These are phyloP conservation scores for Leccinum broughii DNA, from an alignment of 768 basidiomycete genomes.

Conservation along the genomic window DNA sequence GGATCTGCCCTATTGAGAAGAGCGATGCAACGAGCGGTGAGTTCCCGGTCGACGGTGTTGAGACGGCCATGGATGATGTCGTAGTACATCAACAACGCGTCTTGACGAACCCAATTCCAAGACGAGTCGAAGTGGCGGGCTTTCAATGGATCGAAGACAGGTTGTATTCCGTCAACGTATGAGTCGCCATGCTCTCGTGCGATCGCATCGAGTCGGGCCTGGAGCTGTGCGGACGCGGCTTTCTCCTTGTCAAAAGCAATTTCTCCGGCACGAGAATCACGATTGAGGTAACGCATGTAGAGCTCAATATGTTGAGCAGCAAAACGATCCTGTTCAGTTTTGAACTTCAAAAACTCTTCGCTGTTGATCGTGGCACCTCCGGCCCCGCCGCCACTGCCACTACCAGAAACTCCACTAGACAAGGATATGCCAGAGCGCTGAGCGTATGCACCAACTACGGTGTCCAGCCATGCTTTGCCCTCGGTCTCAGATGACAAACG, in stretches of 20 bases:
- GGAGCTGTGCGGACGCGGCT: slow-evolving; percentile 66
- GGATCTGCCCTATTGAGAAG: slow-evolving; percentile 98
- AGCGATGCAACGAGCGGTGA: slow-evolving; percentile 94
- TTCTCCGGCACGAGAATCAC: slow-evolving; percentile 91
- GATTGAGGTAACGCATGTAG: slow-evolving; percentile 94
- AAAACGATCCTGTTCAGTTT: slow-evolving; percentile 88
- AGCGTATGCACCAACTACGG: slow-evolving; percentile 81
- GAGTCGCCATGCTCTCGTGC: slow-evolving; percentile 88
- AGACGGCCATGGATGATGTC: slow-evolving; percentile 97
- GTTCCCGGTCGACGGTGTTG: slow-evolving; percentile 92
- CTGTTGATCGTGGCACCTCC: slow-evolving; percentile 94
- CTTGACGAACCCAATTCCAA: slow-evolving; percentile 99
- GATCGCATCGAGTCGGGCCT: slow-evolving; percentile 86
- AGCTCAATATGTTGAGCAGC: slow-evolving; percentile 92
- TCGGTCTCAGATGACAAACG: slow-evolving; percentile 89
- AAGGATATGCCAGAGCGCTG: slow-evolving; percentile 87
- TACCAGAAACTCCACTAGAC: slow-evolving; percentile 63
- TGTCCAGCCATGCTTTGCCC: slow-evolving; percentile 92
- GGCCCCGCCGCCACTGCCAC: slow-evolving; percentile 54
- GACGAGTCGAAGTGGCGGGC: slow-evolving; percentile 98
- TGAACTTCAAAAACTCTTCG: slow-evolving; percentile 97
- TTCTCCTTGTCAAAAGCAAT: slow-evolving; percentile 88
- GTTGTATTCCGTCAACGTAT: slow-evolving; percentile 94
- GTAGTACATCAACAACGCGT: slow-evolving; percentile 94
- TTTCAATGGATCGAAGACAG: slow-evolving; percentile 91